phyloP scores from a whole-genome alignment of 2,329 filamentous ascomycete species.

The Cercospora janseana region DNA sequence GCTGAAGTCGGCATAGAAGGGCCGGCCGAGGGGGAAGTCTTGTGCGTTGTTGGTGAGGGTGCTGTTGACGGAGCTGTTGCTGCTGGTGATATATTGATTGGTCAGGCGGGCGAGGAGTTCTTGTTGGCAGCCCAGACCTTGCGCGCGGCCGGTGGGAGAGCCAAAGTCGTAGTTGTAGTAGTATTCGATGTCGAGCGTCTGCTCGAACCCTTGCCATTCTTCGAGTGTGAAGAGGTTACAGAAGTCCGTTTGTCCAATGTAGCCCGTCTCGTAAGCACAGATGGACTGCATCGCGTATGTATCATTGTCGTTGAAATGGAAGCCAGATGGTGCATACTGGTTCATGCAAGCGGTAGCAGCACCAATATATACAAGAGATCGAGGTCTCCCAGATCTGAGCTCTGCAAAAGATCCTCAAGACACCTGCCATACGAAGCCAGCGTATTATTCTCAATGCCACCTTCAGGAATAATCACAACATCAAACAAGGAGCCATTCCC shows the following conservation, averaged over 20 bases:
- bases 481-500: constrained; percentile 44
- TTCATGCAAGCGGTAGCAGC: constrained; percentile 49
- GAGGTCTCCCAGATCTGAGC: constrained; percentile 43
- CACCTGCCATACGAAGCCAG: constrained; percentile 54
- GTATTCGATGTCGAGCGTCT: constrained; percentile 54
- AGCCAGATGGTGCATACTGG: constrained; percentile 48
- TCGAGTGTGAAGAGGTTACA: constrained; percentile 55
- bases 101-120: constrained; percentile 53
- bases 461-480: constrained; percentile 53
- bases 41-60: constrained; percentile 47
- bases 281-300: constrained; percentile 49
- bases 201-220: constrained; percentile 57
- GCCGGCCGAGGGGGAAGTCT: constrained; percentile 50
- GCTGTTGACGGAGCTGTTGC: constrained; percentile 54
- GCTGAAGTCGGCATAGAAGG: constrained; percentile 54
- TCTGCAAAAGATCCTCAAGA: constrained; percentile 38
- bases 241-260: constrained; percentile 52
- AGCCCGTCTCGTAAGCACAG: constrained; percentile 55
- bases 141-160: constrained; percentile 52
- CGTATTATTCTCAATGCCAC: constrained; percentile 53
- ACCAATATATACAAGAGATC: constrained; percentile 48
- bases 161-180: constrained; percentile 44
- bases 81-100: constrained; percentile 48
- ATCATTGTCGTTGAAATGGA: constrained; percentile 49
- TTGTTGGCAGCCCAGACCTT: constrained; percentile 54